Percentiles rank a stretch among this genome's conserved stretches.
Conservation (phyloP, 768 basidiomycete genomes). For the Leucosporidium creatinivorum region DNA sequence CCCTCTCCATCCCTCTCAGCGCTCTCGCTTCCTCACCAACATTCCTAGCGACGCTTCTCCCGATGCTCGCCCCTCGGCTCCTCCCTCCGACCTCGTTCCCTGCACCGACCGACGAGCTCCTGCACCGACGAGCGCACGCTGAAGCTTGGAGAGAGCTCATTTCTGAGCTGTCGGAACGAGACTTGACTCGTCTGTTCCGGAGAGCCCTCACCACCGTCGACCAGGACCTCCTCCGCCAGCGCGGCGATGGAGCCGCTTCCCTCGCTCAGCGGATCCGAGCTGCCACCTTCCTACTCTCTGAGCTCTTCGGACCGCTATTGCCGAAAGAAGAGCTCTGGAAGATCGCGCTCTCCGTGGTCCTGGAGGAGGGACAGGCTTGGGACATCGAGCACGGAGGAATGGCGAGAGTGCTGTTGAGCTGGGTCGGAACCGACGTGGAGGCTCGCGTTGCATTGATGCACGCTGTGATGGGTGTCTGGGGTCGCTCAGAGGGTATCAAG, state of each 20-base stretch:
- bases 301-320: slow-evolving; percentile 52
- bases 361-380: slow-evolving; percentile 53
- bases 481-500: slow-evolving; percentile 66
- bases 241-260: no score
- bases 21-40: neutral
- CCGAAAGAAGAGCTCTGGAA: slow-evolving; percentile 53
- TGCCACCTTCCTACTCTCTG: slow-evolving; percentile 52
- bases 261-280: slow-evolving; percentile 47
- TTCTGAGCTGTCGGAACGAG: slow-evolving; percentile 48
- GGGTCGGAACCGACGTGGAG: slow-evolving; percentile 52
- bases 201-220: slow-evolving; percentile 1
- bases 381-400: slow-evolving; percentile 44
- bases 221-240: no score
- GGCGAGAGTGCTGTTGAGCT: slow-evolving; percentile 61
- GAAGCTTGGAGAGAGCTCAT: slow-evolving; percentile 53
- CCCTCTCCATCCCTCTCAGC: slow-evolving; percentile 44
- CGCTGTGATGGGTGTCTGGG: slow-evolving; percentile 57
- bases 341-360: slow-evolving; percentile 47
- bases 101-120: slow-evolving; percentile 37
- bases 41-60: neutral
- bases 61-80: neutral
- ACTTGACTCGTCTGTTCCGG: slow-evolving; percentile 45
- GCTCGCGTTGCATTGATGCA: slow-evolving; percentile 41
- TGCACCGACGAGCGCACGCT: slow-evolving; percentile 32
- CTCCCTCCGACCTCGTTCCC: slow-evolving; percentile 44